Base-by-base conservation (phyloP, 2,329 filamentous ascomycete species). In the Thelonectria blattea region DNA sequence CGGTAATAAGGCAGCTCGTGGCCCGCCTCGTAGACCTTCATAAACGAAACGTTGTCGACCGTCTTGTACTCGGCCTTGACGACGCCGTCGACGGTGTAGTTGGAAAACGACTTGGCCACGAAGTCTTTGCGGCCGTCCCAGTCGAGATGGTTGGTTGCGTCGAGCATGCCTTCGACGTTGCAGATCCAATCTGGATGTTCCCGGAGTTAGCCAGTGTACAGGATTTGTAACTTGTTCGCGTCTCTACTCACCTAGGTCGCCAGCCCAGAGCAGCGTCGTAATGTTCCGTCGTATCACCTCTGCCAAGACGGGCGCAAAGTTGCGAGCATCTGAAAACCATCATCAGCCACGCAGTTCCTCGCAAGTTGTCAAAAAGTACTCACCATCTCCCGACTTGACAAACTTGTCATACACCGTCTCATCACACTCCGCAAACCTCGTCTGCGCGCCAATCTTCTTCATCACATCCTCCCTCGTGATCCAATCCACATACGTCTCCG, bases 11-110 rank as follows among this genome's bases (percentile, higher is more conserved):
- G 81, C 4, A 85, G 79, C 62, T 84, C 80, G 64, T 87, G 85
- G 0, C 86, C 85, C 2, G 85, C 80, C 66, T 86, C 81, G 67
- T 84, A 87, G 15, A 88, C 81, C 0, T 85, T 78, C 18, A 83
- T 79, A 71, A 86, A 88, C 2, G 81, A 83, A 59, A 87, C 80
- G 65, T 91, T 91, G 3, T 67, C 62, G 4, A 70, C 59, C 0
- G 68, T 78, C 76, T 87, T 86, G 71, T 80, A 85, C 32, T 76
- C 75, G 3, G 84, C 84, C 24, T 73, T 76, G 37, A 78, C 70
- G 18, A 71, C 75, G 1, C 84, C 84, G 43, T 77, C 72, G 2
- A 86, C 79, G 0, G 75, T 84, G 64, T 85, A 87, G 66, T 61
- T 69, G 58, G 12, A 81, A 65, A 20, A 69, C 5, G 58, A 34